Evolutionary conservation across 2,329 filamentous ascomycete species (phyloP).

Genomic region (Thielaviopsis punctulata): DNA sequence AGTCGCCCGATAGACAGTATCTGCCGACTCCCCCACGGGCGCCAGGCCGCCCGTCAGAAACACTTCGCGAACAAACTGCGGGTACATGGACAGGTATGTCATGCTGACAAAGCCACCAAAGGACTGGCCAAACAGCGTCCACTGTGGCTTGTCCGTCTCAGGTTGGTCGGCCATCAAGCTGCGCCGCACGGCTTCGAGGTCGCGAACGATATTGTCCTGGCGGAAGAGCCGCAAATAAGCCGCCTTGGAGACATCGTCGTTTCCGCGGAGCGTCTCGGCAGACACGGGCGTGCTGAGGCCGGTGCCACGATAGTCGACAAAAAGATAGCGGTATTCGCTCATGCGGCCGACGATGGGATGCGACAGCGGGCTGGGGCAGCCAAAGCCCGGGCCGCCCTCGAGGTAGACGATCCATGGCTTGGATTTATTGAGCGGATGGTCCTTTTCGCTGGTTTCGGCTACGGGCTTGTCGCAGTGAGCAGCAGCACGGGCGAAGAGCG

Average conservation of each 20-base stretch:
- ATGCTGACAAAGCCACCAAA: conserved; percentile 79
- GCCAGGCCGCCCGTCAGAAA: conserved; percentile 77
- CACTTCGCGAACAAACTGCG: conserved; percentile 60
- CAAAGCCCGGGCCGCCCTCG: conserved; percentile 72
- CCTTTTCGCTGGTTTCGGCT: conserved; percentile 24
- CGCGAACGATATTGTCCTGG: conserved; percentile 76
- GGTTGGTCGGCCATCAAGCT: conserved; percentile 40
- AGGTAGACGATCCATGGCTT: conserved; percentile 54
- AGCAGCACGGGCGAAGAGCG: conserved; percentile 62
- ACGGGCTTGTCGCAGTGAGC: conserved; percentile 47
- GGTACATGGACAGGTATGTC: conserved; percentile 69
- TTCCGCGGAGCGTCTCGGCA: conserved; percentile 44
- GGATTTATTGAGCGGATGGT: conserved; percentile 21
- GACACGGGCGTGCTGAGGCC: conserved; percentile 71
- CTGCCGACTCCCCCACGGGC: conserved; percentile 52
- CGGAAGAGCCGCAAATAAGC: conserved; percentile 72
- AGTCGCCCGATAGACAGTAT: conserved; percentile 57
- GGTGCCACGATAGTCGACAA: conserved; percentile 82
- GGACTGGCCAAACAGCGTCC: conserved; percentile 78
- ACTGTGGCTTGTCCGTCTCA: conserved; percentile 45
- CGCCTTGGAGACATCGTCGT: conserved; percentile 49
- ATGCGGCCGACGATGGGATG: conserved; percentile 53
- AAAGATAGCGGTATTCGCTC: conserved; percentile 68
- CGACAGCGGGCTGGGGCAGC: conserved; percentile 58
- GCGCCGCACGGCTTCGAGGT: conserved; percentile 71